These are phyloP conservation scores for Lithocarpus polystachyus DNA, from an alignment of 306 rosid genomes.

Conservation along the genomic window DNA sequence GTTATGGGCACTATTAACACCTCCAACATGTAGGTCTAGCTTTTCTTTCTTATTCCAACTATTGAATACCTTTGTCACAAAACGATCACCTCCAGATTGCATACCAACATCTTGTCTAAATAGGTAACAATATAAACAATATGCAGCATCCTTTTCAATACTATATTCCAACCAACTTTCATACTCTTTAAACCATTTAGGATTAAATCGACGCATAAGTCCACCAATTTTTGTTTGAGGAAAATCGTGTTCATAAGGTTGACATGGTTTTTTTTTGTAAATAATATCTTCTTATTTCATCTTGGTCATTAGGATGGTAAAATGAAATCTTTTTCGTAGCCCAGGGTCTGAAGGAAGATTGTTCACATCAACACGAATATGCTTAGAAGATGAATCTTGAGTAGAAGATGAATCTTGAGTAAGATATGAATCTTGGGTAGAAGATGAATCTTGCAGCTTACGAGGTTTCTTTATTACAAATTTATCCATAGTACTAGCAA, in stretches of 20 bases:
- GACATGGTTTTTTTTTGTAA: neutral
- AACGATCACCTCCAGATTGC: neutral
- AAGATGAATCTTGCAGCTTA: too few species aligned
- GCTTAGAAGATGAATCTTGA: too few species aligned
- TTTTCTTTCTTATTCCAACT: neutral
- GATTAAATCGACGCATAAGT: neutral
- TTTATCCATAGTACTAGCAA: too few species aligned
- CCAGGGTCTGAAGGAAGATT: too few species aligned
- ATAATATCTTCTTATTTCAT: too few species aligned
- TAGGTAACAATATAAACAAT: conserved; percentile 1
- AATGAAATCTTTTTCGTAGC: too few species aligned
- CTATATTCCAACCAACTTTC: neutral
- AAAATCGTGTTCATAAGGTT: neutral
- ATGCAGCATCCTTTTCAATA: neutral
- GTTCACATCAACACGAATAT: too few species aligned
- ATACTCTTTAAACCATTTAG: neutral
- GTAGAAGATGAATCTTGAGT: too few species aligned
- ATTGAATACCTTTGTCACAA: neutral
- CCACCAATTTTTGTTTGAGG: neutral
- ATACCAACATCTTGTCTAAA: neutral
- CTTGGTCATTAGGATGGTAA: too few species aligned
- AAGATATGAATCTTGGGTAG: too few species aligned
- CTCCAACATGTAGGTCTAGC: neutral
- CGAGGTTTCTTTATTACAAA: too few species aligned
- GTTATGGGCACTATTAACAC: neutral